Evolutionary conservation across 1,139 yeast species (phyloP), one percentile per base, ranked within the genome.

Genomic region (Meyerozyma guilliermondii): DNA sequence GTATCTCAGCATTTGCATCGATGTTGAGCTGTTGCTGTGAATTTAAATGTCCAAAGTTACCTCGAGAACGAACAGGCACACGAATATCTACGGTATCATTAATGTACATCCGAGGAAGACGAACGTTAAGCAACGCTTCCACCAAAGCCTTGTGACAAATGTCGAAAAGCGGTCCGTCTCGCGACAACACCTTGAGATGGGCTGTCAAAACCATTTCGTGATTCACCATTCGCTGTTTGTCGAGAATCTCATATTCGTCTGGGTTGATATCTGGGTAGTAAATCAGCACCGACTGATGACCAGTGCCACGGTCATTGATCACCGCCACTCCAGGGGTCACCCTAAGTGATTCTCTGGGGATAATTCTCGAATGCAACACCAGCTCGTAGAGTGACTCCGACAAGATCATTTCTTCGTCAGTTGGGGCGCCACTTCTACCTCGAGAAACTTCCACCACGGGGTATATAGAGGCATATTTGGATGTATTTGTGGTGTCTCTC

Each of bases 361-460:
- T 61, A 16, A 83, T 48, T 40, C 78, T 77, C 16, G 83, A 72
- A 50, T 78, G 81, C 43, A 78, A 62, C 13, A 84, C 57, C 3
- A 73, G 63, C 51, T 87, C 87, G 54, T 78, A 80, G 27, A 87
- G 55, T 45, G 71, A 70, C 59, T 87, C 95, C 3, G 95, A 80
- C 28, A 87, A 57, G 26, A 78, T 80, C 86, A 87, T 88, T 61
- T 91, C 97, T 63, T 91, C 97, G 51, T 83, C 89, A 1, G 94
- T 82, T 18, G 97, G 97, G 3, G 92, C 88, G 29, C 89, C 87
- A 10, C 71, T 60, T 43, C 88, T 71, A 16, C 95, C 96, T 45
- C 94, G 71, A 44, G 83, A 77, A 13, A 88, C 78, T 52, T 87
- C 94, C 9, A 91, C 91, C 37, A 87, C 83, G 0, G 96, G 94